These are phyloP conservation scores for Phytopythium aichiense DNA, from an alignment of 352 stramenopile genomes.

Conservation along the genomic window DNA sequence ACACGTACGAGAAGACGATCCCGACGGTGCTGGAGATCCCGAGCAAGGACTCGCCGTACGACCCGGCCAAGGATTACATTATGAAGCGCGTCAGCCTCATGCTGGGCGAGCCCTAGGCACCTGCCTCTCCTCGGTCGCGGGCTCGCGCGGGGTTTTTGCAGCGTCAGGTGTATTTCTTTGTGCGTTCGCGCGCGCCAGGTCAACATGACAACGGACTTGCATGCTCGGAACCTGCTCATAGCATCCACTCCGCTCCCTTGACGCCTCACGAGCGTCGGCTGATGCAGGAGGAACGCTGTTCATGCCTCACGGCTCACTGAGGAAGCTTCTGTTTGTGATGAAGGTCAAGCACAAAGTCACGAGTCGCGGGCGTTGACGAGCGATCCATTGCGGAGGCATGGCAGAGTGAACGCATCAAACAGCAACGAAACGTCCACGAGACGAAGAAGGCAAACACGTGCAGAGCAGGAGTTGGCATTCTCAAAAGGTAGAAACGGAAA, in stretches of 20 bases:
- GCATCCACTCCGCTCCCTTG: neutral
- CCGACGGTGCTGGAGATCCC: slow-evolving; percentile 98
- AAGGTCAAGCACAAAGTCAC: too few relatives aligned
- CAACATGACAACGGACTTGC: neutral
- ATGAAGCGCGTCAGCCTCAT: slow-evolving; percentile 97
- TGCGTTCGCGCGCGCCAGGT: neutral
- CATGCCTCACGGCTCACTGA: too few relatives aligned
- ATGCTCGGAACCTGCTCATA: neutral
- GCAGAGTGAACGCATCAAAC: too few relatives aligned
- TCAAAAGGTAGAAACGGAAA: neutral
- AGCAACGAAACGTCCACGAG: too few relatives aligned
- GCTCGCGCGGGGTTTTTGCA: neutral
- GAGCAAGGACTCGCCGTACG: slow-evolving; percentile 94
- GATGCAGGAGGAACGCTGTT: too few relatives aligned
- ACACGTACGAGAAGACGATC: slow-evolving; percentile 98
- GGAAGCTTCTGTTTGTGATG: too few relatives aligned
- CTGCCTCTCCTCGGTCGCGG: neutral
- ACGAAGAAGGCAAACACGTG: neutral
- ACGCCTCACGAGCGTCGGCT: too few relatives aligned
- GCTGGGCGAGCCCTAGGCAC: slow-evolving; percentile 62
- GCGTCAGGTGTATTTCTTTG: neutral
- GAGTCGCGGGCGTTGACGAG: too few relatives aligned
- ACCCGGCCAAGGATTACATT: slow-evolving; percentile 98
- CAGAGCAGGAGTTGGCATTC: slow-evolving; percentile 4
- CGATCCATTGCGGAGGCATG: too few relatives aligned